Base-by-base conservation (phyloP, 1,284 basidiomycete genomes). In the Microbotryomycetes sp. region DNA sequence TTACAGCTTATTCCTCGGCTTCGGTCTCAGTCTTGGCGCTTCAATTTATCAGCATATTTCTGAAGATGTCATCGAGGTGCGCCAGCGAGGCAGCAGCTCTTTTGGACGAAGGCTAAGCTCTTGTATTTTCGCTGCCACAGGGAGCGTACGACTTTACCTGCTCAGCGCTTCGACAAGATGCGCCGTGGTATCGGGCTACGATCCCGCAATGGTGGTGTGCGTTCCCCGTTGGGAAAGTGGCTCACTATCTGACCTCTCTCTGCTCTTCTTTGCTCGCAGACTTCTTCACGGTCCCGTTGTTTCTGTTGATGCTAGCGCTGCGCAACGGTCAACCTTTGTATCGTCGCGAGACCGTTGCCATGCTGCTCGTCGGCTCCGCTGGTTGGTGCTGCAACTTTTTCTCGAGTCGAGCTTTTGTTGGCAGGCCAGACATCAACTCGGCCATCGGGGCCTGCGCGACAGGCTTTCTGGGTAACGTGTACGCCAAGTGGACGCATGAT, bases 1-100 rank as follows among this genome's bases (percentile, higher is more conserved):
- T 16, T 57, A 56, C 16, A n/a, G 21, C 11, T n/a, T 41, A 28
- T 56, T 26, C 50, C 52, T 65, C 35, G 35, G 35, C 11, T 41
- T 41, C 35, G 35, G 35, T 18, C 35, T 41, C 11, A 11, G 11
- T 9, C 35, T 41, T 41, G 35, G 35, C 11, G 35, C 35, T 9
- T 41, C 35, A 41, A 41, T 41, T 18, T 41, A 41, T 18, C 35
- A 41, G 35, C 35, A 41, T 18, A 41, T 41, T 41, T 9, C 35
- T 11, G 18, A 41, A 11, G 18, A 9, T 41, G 9, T 18, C 9
- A 41, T 41, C 35, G 35, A 41, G 35, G 35, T 41, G 35, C 9
- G 18, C n/a, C n/a, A n/a, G n/a, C n/a, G n/a, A n/a, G n/a, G n/a
- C n/a, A n/a, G n/a, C n/a, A n/a, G n/a, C n/a, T n/a, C n/a, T n/a